Conservation (phyloP, 352 stramenopile species). For the Pythium apleroticum region DNA sequence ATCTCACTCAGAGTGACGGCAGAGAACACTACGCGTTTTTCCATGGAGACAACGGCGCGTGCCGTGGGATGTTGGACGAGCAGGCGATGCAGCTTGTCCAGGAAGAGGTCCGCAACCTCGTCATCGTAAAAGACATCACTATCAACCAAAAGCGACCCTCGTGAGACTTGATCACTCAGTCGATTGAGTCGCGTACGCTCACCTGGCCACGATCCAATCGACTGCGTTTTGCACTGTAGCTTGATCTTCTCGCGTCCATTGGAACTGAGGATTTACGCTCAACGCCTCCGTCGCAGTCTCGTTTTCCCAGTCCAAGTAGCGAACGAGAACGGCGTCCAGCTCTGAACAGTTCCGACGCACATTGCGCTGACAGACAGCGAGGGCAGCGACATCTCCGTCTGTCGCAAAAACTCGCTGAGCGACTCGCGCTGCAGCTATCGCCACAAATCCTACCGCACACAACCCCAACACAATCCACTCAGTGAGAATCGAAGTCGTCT, state of each 20-base stretch:
- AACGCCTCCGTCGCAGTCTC: conserved; percentile 3
- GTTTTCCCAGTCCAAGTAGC: conserved; percentile 28
- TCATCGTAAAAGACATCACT: conserved; percentile 78
- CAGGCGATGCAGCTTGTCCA: conserved; percentile 37
- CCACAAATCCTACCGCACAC: conserved; percentile 38
- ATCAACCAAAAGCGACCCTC: too few relatives aligned
- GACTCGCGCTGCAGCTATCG: conserved; percentile 39
- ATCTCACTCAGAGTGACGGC: conserved; percentile 44
- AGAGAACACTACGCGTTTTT: conserved; percentile 64
- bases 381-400: conserved; percentile 38
- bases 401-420: conserved; percentile 47
- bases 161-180: too few relatives aligned
- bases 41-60: conserved; percentile 36
- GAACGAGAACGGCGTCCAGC: conserved; percentile 26
- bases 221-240: background rate
- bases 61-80: conserved; percentile 33
- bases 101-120: conserved; percentile 37
- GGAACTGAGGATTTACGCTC: conserved; percentile 16
- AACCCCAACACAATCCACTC: conserved; percentile 2
- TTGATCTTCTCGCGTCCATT: conserved; percentile 37
- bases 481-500: too few relatives aligned
- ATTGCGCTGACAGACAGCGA: conserved; percentile 42
- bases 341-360: conserved; percentile 32
- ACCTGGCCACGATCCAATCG: conserved; percentile 35
- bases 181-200: background rate